Evolutionary conservation across 352 stramenopile genomes (phyloP).

Genomic region (Pythium apleroticum): DNA sequence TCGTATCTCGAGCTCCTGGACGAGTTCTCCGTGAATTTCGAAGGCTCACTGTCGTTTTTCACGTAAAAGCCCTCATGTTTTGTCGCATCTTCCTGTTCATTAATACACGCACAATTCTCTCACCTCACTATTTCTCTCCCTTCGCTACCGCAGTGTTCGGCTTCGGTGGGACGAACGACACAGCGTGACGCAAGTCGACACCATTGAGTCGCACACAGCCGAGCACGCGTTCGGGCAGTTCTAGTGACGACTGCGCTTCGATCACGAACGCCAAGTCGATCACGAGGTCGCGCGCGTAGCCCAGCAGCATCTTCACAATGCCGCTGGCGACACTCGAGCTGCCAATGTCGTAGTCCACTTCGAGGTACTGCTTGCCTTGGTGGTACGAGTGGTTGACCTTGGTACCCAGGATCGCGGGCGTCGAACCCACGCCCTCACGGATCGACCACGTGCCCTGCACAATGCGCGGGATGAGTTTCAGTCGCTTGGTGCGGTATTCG

Average conservation of each 20-base stretch:
- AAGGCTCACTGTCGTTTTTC: conserved; percentile 63
- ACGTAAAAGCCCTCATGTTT: conserved; percentile 36
- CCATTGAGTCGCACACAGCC: conserved; percentile 68
- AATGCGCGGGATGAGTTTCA: conserved; percentile 91
- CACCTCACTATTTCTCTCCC: neutral
- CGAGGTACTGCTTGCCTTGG: conserved; percentile 62
- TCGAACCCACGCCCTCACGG: conserved; percentile 83
- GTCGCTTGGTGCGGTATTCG: conserved; percentile 71
- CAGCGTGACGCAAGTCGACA: conserved; percentile 58
- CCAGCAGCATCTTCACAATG: conserved; percentile 71
- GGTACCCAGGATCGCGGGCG: conserved; percentile 87
- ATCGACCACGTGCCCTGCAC: conserved; percentile 91
- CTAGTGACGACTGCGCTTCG: conserved; percentile 61
- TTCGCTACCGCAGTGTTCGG: neutral
- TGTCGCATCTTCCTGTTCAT: neutral
- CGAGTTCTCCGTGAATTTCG: conserved; percentile 62
- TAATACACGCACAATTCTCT: conserved; percentile 7
- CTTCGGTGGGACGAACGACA: conserved; percentile 30
- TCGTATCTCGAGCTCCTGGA: conserved; percentile 63
- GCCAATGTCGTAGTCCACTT: conserved; percentile 80
- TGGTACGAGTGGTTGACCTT: conserved; percentile 87
- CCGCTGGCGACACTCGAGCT: conserved; percentile 71
- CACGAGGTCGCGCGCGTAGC: conserved; percentile 65
- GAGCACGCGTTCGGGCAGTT: conserved; percentile 76
- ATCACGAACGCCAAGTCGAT: conserved; percentile 86